Evolutionary conservation across 352 stramenopile species (phyloP).

Genomic region (Phytophthora chlamydospora): DNA sequence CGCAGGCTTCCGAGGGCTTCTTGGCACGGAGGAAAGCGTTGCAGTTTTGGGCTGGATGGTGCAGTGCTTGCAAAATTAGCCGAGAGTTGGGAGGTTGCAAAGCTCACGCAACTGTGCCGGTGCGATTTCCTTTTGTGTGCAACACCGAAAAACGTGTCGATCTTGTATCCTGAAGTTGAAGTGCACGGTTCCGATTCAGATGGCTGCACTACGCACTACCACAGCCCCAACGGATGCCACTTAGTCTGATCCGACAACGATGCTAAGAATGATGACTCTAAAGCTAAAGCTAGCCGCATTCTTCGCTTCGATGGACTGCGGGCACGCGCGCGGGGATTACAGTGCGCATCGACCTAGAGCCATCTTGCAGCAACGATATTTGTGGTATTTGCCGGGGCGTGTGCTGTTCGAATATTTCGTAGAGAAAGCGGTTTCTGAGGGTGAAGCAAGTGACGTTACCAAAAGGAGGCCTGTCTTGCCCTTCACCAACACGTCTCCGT

Average conservation of each 20-base stretch:
- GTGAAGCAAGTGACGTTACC: conserved; percentile 26
- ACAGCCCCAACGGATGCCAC: conserved; percentile 12
- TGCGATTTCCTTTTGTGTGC: neutral
- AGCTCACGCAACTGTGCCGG: conserved; percentile 13
- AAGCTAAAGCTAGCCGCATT: no score
- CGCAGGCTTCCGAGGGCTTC: no score
- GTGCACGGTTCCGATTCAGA: conserved; percentile 7
- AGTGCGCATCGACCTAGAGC: conserved; percentile 12
- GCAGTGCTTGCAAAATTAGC: no score
- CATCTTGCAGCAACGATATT: conserved; percentile 1
- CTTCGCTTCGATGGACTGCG: no score
- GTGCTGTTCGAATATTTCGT: conserved; percentile 33
- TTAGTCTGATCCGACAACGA: conserved; percentile 14
- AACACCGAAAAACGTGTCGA: conserved; percentile 17
- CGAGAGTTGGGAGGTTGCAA: no score
- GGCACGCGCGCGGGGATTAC: neutral
- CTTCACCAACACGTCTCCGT: conserved; percentile 16
- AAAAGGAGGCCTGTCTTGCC: conserved; percentile 14
- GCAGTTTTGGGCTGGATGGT: no score
- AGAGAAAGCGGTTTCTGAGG: conserved; percentile 20
- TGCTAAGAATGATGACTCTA: conserved; percentile 4
- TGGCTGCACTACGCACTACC: neutral
- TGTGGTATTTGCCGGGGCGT: neutral
- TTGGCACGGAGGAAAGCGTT: no score
- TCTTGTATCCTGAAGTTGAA: conserved; percentile 29